Percentiles rank a stretch among this genome's conserved stretches.
These are phyloP conservation scores for Hydrangea macrophylla DNA, from an alignment of 148 eudicot genomes.

Conservation along the genomic window DNA sequence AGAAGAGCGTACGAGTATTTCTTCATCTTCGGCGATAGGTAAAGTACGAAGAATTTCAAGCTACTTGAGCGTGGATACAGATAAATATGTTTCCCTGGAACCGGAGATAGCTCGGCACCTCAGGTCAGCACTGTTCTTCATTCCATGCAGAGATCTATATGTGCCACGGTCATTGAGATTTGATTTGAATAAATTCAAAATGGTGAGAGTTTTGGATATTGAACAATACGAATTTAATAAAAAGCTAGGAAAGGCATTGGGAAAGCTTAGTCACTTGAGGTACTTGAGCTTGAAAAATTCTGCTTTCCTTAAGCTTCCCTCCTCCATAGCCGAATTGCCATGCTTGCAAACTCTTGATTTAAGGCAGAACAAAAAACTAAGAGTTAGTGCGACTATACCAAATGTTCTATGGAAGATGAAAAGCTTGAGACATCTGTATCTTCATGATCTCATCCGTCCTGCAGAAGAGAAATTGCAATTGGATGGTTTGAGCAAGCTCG, in stretches of 20 bases:
- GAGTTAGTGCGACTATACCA: neutral
- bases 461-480: neutral
- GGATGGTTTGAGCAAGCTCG: conserved; percentile 14
- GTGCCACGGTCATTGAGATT: neutral
- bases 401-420: conserved; percentile 15
- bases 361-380: neutral
- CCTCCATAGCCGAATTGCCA: conserved; percentile 7
- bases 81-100: neutral
- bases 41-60: conserved; percentile 1
- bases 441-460: neutral
- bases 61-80: neutral
- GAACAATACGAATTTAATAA: neutral
- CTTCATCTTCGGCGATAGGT: no score
- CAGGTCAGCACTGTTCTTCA: neutral
- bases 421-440: conserved; percentile 13
- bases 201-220: conserved; percentile 6
- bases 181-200: neutral
- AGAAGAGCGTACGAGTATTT: neutral
- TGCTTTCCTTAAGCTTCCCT: neutral
- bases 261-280: conserved; percentile 10
- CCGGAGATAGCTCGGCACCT: neutral
- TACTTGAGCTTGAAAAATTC: conserved; percentile 8
- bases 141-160: neutral
- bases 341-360: conserved; percentile 20
- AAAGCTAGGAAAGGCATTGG: neutral